A percentile compares a stretch with the other conserved stretches of the same genome.
These are phyloP conservation scores for Boletellus deceptivus DNA, from an alignment of 1,284 basidiomycete genomes.

Conservation along the genomic window DNA sequence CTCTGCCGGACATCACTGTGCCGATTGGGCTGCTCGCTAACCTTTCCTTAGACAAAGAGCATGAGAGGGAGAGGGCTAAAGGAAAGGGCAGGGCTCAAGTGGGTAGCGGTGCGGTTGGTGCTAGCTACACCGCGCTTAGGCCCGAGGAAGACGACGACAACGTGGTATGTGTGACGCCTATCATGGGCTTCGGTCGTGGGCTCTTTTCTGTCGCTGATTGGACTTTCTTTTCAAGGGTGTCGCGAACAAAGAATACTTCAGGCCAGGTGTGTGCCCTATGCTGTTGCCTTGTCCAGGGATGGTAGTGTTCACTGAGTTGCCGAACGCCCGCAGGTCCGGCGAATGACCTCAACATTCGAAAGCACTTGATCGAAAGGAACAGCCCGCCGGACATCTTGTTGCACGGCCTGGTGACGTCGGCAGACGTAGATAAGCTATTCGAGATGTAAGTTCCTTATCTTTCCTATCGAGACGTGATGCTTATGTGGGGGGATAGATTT, in stretches of 20 bases:
- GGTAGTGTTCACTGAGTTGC: background rate
- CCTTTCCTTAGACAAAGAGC: constrained; percentile 57
- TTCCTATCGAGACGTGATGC: background rate
- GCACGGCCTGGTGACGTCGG: constrained; percentile 74
- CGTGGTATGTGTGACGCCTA: constrained; percentile 45
- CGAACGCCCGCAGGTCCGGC: constrained; percentile 51
- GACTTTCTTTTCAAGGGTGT: constrained; percentile 42
- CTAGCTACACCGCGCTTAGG: constrained; percentile 12
- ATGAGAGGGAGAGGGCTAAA: constrained; percentile 38
- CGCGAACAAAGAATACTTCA: constrained; percentile 80
- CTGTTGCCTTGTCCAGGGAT: background rate
- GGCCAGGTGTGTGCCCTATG: constrained; percentile 52
- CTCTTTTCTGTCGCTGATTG: too few species aligned
- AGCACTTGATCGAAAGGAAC: constrained; percentile 74
- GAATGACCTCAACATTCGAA: constrained; percentile 63
- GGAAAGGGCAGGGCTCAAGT: constrained; percentile 32
- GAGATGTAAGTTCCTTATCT: constrained; percentile 61
- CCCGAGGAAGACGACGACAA: constrained; percentile 59
- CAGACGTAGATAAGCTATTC: constrained; percentile 81
- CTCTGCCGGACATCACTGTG: constrained; percentile 64
- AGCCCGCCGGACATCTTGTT: constrained; percentile 81
- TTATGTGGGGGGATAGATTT: constrained; percentile 44
- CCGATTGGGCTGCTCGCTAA: constrained; percentile 74
- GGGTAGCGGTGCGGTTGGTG: constrained; percentile 7
- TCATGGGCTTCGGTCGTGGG: too few species aligned